phyloP scores from a whole-genome alignment of 2,329 filamentous ascomycete genomes.

The Coniochaeta sp. region DNA sequence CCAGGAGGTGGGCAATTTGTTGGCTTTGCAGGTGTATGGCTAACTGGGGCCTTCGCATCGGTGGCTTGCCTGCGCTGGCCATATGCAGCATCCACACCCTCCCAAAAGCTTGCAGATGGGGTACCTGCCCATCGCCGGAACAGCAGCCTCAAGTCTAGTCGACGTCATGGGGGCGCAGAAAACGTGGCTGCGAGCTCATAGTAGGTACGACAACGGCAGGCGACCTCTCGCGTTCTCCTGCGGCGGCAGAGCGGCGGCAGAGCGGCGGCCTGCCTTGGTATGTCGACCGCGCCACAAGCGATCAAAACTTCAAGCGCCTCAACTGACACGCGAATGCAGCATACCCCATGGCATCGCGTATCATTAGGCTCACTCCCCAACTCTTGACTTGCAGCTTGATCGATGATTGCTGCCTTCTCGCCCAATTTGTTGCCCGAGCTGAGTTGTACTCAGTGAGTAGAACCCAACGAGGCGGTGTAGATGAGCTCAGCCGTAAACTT shows the following conservation, averaged over 20 bases:
- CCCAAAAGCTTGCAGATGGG: conserved; percentile 5
- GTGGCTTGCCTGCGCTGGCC: conserved; percentile 8
- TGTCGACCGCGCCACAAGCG: neutral
- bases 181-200: neutral
- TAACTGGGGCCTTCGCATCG: conserved; percentile 7
- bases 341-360: neutral
- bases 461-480: conserved; percentile 23
- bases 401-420: conserved; percentile 7
- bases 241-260: neutral
- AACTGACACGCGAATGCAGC: neutral
- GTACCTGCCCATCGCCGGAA: conserved; percentile 8
- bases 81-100: conserved; percentile 3
- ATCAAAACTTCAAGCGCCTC: neutral
- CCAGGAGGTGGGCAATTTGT: conserved; percentile 8
- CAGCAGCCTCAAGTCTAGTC: neutral
- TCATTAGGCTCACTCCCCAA: neutral
- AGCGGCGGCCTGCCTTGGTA: neutral
- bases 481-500: conserved; percentile 16
- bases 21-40: conserved; percentile 14
- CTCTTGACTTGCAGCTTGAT: neutral
- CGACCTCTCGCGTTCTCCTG: neutral
- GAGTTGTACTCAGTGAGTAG: conserved; percentile 11
- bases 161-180: conserved; percentile 3
- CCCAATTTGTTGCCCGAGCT: conserved; percentile 8
- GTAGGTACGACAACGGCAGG: neutral